phyloP scores from a whole-genome alignment of 139 green algal species.

The Gonium pectorale region DNA sequence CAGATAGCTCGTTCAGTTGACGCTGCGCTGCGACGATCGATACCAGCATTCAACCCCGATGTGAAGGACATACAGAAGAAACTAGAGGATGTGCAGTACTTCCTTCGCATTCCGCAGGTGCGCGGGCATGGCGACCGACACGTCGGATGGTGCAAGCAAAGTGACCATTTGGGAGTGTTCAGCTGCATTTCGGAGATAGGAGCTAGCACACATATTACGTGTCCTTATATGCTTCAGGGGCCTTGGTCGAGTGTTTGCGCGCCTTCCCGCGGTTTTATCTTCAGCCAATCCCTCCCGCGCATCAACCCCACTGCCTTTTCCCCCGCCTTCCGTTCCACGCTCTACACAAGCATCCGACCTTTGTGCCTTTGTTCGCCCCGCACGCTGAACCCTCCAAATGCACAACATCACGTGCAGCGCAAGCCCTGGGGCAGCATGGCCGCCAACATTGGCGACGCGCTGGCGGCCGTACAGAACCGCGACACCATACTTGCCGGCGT shows the following conservation, averaged over 20 bases:
- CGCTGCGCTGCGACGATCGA: conserved; percentile 74
- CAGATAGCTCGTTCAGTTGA: conserved; percentile 74
- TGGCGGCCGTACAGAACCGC: conserved; percentile 33
- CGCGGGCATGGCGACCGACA: background rate
- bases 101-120: conserved; percentile 87
- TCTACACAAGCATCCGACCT: too few species aligned
- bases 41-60: conserved; percentile 85
- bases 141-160: too few species aligned
- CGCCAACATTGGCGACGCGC: conserved; percentile 53
- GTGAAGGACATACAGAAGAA: conserved; percentile 67
- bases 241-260: too few species aligned
- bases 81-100: conserved; percentile 73
- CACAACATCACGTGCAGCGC: conserved; percentile 45
- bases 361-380: too few species aligned
- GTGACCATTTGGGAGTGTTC: too few species aligned
- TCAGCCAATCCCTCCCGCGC: too few species aligned
- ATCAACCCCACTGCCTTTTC: too few species aligned
- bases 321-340: too few species aligned
- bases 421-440: conserved; percentile 88
- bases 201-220: too few species aligned
- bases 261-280: too few species aligned
- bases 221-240: background rate
- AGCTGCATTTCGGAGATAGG: too few species aligned
- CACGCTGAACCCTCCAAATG: too few species aligned
- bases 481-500: conserved; percentile 56